phyloP scores from a whole-genome alignment of 192 early-diverging fungal species.

The Ambispora gerdemannii region DNA sequence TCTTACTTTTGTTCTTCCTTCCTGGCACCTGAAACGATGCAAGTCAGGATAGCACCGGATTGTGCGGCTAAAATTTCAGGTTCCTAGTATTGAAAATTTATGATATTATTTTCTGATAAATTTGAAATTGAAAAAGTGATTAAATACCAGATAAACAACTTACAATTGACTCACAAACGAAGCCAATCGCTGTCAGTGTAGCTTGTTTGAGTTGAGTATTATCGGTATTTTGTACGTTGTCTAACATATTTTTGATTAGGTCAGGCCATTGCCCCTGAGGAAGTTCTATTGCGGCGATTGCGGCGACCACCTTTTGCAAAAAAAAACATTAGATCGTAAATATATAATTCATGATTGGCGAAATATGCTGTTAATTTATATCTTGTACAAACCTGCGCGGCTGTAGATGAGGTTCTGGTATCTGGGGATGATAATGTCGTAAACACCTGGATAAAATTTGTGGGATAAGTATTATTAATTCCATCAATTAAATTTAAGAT shows the following conservation, averaged over 20 bases:
- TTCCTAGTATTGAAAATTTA: conserved; percentile 43
- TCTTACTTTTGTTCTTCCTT: conserved; percentile 79
- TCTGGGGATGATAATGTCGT: conserved; percentile 54
- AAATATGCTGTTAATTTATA: not conserved
- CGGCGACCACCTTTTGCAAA: conserved; percentile 66
- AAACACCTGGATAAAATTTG: conserved; percentile 41
- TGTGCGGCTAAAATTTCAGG: conserved; percentile 77
- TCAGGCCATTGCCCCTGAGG: conserved; percentile 85
- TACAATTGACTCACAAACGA: conserved; percentile 87
- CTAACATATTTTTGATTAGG: conserved; percentile 75
- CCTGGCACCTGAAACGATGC: conserved; percentile 91
- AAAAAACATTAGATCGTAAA: not conserved
- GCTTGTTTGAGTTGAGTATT: conserved; percentile 72
- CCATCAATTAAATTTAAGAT: not conserved
- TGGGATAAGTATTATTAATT: conserved; percentile 2
- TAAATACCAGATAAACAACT: conserved; percentile 26
- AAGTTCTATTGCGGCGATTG: conserved; percentile 91
- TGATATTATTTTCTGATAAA: not conserved
- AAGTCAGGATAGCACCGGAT: conserved; percentile 89
- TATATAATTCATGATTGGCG: not conserved
- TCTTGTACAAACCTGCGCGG: conserved; percentile 60
- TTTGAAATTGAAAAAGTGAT: not conserved
- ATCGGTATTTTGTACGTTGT: conserved; percentile 65
- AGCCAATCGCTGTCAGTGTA: conserved; percentile 88
- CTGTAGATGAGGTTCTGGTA: conserved; percentile 56